Conservation (phyloP, 192 early-diverging fungal genomes). For the Linnemannia schmuckeri region DNA sequence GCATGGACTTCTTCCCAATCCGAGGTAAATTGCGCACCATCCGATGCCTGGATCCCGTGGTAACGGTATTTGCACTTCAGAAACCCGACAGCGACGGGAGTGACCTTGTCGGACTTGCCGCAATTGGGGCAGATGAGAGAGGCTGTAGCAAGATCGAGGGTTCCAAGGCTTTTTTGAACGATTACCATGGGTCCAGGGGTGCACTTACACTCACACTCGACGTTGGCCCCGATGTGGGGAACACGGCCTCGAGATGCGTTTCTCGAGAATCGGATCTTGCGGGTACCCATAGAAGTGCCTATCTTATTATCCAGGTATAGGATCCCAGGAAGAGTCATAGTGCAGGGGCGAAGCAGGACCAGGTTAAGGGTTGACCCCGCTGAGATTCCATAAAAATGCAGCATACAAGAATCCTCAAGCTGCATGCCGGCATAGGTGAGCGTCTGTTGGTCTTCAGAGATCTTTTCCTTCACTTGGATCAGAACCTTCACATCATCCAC, state of each 20-base stretch:
- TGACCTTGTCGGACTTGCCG: not conserved
- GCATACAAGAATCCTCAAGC: conserved; percentile 72
- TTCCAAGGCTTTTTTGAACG: not conserved
- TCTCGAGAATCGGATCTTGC: not conserved
- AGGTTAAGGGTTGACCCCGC: conserved; percentile 74
- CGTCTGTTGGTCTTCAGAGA: conserved; percentile 69
- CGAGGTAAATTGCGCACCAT: conserved; percentile 7
- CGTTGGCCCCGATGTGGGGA: not conserved
- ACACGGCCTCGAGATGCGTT: not conserved
- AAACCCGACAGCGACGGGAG: conserved; percentile 12
- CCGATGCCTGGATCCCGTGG: conserved; percentile 3
- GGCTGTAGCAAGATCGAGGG: too few species aligned
- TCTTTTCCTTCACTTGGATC: too few species aligned
- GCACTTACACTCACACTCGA: conserved; percentile 12
- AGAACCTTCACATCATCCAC: too few species aligned
- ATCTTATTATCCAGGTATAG: too few species aligned
- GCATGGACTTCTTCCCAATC: not conserved
- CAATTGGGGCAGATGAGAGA: conserved; percentile 1
- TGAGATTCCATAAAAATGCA: conserved; percentile 76
- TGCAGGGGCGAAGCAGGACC: conserved; percentile 16
- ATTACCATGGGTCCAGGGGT: not conserved
- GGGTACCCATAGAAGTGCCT: too few species aligned
- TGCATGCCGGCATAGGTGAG: conserved; percentile 81
- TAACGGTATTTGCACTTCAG: conserved; percentile 15
- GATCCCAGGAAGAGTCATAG: too few species aligned